These are phyloP conservation scores for Linum trigynum DNA, from an alignment of 345 rosid genomes.

Conservation along the genomic window DNA sequence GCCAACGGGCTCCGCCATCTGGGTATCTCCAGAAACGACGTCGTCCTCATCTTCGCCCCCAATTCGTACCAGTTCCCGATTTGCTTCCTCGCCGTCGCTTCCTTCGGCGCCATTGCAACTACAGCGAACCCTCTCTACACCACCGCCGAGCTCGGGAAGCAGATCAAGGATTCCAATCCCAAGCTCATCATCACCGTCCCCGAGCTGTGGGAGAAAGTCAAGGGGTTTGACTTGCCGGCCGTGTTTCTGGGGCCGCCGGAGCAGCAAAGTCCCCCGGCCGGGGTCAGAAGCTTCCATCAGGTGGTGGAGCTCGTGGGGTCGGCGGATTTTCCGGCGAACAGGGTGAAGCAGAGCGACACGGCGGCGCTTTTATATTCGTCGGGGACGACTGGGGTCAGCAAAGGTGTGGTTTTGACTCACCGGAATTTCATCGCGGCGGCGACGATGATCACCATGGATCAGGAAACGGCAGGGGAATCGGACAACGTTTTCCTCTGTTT, in stretches of 20 bases:
- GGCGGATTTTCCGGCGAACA: conserved; percentile 34
- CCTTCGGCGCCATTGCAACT: conserved; percentile 65
- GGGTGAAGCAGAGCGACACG: conserved; percentile 46
- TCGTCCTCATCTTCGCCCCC: conserved; percentile 61
- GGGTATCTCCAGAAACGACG: conserved; percentile 59
- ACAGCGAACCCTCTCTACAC: conserved; percentile 79
- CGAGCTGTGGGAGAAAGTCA: conserved; percentile 51
- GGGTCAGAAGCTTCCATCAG: conserved; percentile 29
- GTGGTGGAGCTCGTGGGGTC: conserved; percentile 40
- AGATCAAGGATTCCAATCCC: conserved; percentile 57
- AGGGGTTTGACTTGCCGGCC: conserved; percentile 47
- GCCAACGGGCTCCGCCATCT: conserved; percentile 55
- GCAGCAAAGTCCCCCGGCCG: conserved; percentile 6
- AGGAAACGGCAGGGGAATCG: conserved; percentile 44
- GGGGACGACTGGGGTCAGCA: conserved; percentile 83
- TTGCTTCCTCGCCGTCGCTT: conserved; percentile 57
- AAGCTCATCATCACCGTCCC: conserved; percentile 53
- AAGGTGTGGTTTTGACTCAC: conserved; percentile 79
- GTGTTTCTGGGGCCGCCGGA: conserved; percentile 35
- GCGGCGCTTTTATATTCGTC: conserved; percentile 78
- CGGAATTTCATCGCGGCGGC: conserved; percentile 68
- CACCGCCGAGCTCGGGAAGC: conserved; percentile 49
- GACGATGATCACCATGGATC: conserved; percentile 35
- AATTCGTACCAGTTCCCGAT: conserved; percentile 67
- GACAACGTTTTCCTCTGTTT: conserved; percentile 47